phyloP scores from a whole-genome alignment of 192 early-diverging fungal genomes.

The Spinellus fusiger region DNA sequence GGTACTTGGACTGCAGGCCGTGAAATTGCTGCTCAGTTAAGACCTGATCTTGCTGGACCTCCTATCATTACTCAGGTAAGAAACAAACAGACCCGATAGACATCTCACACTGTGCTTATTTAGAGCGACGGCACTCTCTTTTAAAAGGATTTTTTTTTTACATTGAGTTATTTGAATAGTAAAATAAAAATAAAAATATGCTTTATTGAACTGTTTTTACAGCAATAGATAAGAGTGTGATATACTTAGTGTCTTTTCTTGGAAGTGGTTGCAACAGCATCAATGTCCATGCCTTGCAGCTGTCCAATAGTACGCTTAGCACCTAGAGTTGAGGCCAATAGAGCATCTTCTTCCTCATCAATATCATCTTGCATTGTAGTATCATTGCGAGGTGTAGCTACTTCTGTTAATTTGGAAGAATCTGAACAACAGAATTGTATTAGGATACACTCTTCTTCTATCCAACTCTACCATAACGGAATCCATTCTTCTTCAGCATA shows the following conservation, averaged over 20 bases:
- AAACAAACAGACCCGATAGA: no score
- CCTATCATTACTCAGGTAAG: constrained; percentile 74
- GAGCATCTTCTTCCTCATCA: no score
- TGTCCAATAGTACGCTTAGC: background rate
- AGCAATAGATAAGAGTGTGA: background rate
- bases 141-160: constrained; percentile 5
- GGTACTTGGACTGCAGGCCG: constrained; percentile 94
- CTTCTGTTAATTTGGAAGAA: background rate
- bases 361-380: background rate
- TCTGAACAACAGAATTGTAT: background rate
- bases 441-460: background rate
- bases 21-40: constrained; percentile 71
- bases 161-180: background rate
- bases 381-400: background rate
- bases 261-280: background rate
- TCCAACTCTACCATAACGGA: constrained; percentile 23
- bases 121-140: constrained; percentile 30
- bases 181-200: background rate
- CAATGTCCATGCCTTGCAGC: background rate
- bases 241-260: background rate
- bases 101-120: background rate
- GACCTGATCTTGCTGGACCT: constrained; percentile 75
- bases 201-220: background rate
- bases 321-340: background rate
- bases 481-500: constrained; percentile 31